Percentiles rank a stretch among this genome's conserved stretches.
Evolutionary conservation across 305 asterid genomes (phyloP).

Genomic region (Euphrasia arctica): DNA sequence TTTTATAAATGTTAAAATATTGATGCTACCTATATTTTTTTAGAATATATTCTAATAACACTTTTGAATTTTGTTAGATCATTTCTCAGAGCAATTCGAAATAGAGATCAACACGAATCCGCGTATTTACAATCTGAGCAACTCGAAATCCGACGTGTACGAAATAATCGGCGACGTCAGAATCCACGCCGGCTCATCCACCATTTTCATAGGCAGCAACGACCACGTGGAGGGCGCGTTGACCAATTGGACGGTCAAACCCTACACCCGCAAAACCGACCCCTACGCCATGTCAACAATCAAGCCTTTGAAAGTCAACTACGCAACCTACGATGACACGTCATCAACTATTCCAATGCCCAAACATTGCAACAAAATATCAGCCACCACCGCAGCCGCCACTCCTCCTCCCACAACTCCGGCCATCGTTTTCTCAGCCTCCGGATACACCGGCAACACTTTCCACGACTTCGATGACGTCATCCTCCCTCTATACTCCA

Average conservation of each 20-base stretch:
- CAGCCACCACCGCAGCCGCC: background rate
- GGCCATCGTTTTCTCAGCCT: conserved; percentile 54
- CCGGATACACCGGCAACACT: conserved; percentile 49
- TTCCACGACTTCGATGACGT: conserved; percentile 65
- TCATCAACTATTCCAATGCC: conserved; percentile 30
- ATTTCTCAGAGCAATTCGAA: conserved; percentile 26
- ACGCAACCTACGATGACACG: background rate
- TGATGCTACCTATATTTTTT: too few relatives aligned
- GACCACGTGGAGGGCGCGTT: background rate
- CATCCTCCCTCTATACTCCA: conserved; percentile 48
- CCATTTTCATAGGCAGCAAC: conserved; percentile 31
- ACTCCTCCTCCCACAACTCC: conserved; percentile 23
- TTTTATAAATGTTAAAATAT: too few relatives aligned
- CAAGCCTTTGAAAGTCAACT: conserved; percentile 25
- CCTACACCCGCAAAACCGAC: conserved; percentile 53
- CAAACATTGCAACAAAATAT: conserved; percentile 27
- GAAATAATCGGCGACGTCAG: conserved; percentile 53
- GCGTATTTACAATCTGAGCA: conserved; percentile 25
- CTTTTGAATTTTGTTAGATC: background rate
- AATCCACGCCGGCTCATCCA: conserved; percentile 38
- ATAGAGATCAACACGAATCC: conserved; percentile 7
- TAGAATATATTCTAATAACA: background rate
- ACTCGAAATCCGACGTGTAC: conserved; percentile 42
- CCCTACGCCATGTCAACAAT: conserved; percentile 29
- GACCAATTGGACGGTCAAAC: conserved; percentile 34